Conservation (phyloP, 2,329 filamentous ascomycete genomes). For the Epichloe bromicola region DNA sequence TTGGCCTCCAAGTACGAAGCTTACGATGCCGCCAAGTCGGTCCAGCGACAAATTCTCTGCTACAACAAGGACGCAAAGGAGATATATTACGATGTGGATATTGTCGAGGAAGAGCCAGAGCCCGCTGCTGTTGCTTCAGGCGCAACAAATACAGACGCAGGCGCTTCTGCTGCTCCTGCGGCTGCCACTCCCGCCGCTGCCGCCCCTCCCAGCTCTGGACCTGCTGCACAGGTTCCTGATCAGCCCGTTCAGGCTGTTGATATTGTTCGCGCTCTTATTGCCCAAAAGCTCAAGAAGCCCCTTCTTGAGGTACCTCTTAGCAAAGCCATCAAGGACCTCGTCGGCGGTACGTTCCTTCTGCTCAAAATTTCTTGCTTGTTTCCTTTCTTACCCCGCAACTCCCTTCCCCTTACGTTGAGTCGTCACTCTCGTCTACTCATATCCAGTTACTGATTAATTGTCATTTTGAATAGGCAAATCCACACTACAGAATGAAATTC, state of each 20-base stretch:
- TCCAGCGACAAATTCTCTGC: constrained; percentile 94
- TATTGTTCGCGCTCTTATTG: constrained; percentile 76
- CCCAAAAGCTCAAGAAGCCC: constrained; percentile 95
- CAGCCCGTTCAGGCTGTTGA: constrained; percentile 79
- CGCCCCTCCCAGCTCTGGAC: constrained; percentile 63
- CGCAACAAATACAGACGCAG: constrained; percentile 35
- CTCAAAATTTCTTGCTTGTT: background rate
- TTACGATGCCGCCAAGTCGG: constrained; percentile 91
- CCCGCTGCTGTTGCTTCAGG: constrained; percentile 37
- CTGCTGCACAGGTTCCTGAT: constrained; percentile 77
- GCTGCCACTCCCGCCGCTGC: constrained; percentile 42
- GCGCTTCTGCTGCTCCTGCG: constrained; percentile 40
- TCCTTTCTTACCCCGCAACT: background rate
- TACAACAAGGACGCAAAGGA: constrained; percentile 99
- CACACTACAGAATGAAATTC: constrained; percentile 95
- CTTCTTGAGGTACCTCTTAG: constrained; percentile 76
- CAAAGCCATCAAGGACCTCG: constrained; percentile 97
- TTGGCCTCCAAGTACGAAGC: constrained; percentile 96
- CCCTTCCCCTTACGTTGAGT: too few species aligned
- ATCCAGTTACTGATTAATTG: constrained; percentile 5
- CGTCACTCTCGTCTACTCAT: too few species aligned
- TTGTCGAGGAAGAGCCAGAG: constrained; percentile 78
- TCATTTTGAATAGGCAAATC: constrained; percentile 63
- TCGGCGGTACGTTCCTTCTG: constrained; percentile 61
- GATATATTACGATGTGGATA: constrained; percentile 98